Percentiles rank a stretch among this genome's conserved stretches.
Conservation (phyloP, 2,329 filamentous ascomycete genomes). For the Colletotrichum sp. region DNA sequence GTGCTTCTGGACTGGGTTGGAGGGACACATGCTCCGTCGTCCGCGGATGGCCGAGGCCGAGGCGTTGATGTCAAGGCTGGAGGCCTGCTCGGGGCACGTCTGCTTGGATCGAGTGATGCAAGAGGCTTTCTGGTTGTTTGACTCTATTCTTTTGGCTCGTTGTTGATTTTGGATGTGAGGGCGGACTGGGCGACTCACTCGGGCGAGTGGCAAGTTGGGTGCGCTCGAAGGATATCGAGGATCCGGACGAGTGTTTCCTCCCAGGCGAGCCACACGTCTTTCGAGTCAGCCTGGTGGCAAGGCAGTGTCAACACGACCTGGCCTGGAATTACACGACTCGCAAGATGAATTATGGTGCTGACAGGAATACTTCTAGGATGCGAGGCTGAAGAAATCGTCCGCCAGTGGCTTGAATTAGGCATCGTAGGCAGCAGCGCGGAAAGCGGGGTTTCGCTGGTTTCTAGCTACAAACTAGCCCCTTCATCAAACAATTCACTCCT, state of each 20-base stretch:
- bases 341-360: not conserved
- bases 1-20: not conserved
- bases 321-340: not conserved
- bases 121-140: not conserved
- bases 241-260: not conserved
- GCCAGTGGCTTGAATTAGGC: not conserved
- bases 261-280: not conserved
- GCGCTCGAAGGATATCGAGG: not conserved
- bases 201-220: not conserved
- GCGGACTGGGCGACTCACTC: not conserved
- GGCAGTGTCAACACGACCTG: not conserved
- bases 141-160: not conserved
- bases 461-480: not conserved
- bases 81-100: not conserved
- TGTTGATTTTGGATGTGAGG: not conserved
- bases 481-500: not conserved
- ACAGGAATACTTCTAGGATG: not conserved
- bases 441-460: not conserved
- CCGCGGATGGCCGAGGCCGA: not conserved
- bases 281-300: not conserved
- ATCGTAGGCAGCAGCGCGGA: slow-evolving; percentile 2
- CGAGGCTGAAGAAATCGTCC: not conserved
- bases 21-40: not conserved
- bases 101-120: not conserved
- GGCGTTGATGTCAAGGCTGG: not conserved